Evolutionary conservation across 805 yeast genomes (phyloP).

Genomic region (Sugiyamaella americana): DNA sequence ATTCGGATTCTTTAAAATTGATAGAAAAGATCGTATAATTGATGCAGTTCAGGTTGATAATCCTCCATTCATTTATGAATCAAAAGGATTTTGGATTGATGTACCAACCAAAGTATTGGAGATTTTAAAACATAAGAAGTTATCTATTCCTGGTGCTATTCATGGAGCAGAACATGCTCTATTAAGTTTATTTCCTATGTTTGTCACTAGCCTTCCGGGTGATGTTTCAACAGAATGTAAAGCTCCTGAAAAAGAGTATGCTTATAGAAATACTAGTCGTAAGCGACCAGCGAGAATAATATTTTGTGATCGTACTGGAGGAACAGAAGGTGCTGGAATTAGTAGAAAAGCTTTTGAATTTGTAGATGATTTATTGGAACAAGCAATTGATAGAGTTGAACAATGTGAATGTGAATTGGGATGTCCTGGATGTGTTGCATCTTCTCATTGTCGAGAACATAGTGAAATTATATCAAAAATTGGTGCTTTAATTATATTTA

Average conservation of each 20-base stretch:
- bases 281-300: constrained; percentile 82
- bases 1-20: constrained; percentile 89
- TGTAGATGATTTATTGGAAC: constrained; percentile 53
- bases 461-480: constrained; percentile 80
- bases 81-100: constrained; percentile 91
- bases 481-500: constrained; percentile 69
- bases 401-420: constrained; percentile 60
- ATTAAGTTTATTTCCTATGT: constrained; percentile 69
- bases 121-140: constrained; percentile 46
- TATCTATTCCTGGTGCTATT: constrained; percentile 83
- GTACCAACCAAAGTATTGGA: constrained; percentile 63
- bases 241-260: constrained; percentile 95
- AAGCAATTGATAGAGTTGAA: constrained; percentile 51
- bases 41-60: constrained; percentile 91
- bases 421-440: constrained; percentile 83
- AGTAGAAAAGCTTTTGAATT: constrained; percentile 74
- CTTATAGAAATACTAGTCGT: constrained; percentile 61
- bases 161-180: constrained; percentile 94
- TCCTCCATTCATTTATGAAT: constrained; percentile 64
- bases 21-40: constrained; percentile 66
- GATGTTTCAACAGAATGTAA: constrained; percentile 92
- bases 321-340: constrained; percentile 66
- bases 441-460: constrained; percentile 72
- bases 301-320: constrained; percentile 80
- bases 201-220: constrained; percentile 54